These are phyloP conservation scores for Vitis hybrid DNA, from an alignment of 177 flowering plant genomes.

Conservation along the genomic window DNA sequence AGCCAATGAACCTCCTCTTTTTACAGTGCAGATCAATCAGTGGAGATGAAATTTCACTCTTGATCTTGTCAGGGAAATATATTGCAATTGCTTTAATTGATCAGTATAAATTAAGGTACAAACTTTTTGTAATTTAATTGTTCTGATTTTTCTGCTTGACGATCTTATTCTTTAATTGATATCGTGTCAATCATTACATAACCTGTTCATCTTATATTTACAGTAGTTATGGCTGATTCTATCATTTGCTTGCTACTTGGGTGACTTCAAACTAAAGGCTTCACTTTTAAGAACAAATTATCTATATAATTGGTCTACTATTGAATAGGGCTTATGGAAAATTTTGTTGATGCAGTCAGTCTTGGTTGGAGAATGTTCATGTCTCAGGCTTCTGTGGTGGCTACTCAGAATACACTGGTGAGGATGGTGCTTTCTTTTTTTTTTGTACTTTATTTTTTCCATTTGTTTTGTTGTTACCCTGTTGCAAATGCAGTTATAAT, in stretches of 20 bases:
- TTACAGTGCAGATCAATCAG: slow-evolving; percentile 87
- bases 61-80: slow-evolving; percentile 75
- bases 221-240: too few species aligned
- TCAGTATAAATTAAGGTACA: slow-evolving; percentile 72
- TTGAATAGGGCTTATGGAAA: slow-evolving; percentile 1
- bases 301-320: neutral
- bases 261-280: neutral
- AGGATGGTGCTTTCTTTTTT: slow-evolving; percentile 2
- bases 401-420: slow-evolving; percentile 67
- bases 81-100: slow-evolving; percentile 89
- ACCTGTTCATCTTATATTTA: too few species aligned
- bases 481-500: too few species aligned
- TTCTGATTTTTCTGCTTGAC: neutral
- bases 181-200: too few species aligned
- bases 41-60: slow-evolving; percentile 58
- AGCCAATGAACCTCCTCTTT: slow-evolving; percentile 26
- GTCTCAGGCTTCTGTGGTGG: slow-evolving; percentile 43
- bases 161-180: too few species aligned
- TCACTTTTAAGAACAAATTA: neutral
- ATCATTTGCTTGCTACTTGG: neutral
- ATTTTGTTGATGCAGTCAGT: slow-evolving; percentile 42
- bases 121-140: neutral
- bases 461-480: too few species aligned
- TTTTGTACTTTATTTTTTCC: too few species aligned
- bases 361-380: slow-evolving; percentile 57